Evolutionary conservation across 2,329 filamentous ascomycete species (phyloP), one percentile per base, ranked within the genome.

Genomic region (Triangularia setosa): DNA sequence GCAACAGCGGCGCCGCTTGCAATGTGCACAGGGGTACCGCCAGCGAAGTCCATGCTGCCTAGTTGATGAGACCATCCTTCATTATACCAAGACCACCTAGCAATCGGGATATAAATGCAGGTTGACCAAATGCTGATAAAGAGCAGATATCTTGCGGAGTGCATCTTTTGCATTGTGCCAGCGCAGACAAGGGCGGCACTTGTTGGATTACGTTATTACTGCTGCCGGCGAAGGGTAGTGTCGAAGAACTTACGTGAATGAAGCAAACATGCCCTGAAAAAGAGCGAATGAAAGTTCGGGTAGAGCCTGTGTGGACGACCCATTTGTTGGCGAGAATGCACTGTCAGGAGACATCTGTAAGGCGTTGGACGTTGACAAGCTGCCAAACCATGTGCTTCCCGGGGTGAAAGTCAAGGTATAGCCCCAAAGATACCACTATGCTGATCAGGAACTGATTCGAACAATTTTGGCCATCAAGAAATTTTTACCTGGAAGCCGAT

Each of bases 1-100:
- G 59, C 52, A 8, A 66, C 66, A 11, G 65, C 65, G 2, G 63
- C 62, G n/a, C 64, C 69, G 5, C 64, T 62, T 3, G 44, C 61
- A n/a, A 71, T 69, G 60, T 71, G 69, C 11, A 71, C 69, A 3
- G 64, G 63, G 1, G 69, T 69, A 3, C 69, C 69, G 4, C 69
- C 69, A 33, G 69, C 69, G 28, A 69, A 70, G 55, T 71, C 69
- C 44, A 71, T 65, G 23, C 61, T 57, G 6, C 67, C 69, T 12
- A 55, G 57, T 23, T 64, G 58, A 18, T 63, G 60, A 3, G 62
- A 67, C 64, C 64, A 70, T 12, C 69, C 69, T 14, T 65, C 61
- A 4, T 58, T 63, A 40, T 61, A 65, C 69, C 69, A 71, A 21
- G 69, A 64, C 69, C 67, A 71, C 9, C 67, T 58, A 2, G 68